phyloP scores from a whole-genome alignment of 805 yeast species.

The Cyberlindnera misumaiensis region DNA sequence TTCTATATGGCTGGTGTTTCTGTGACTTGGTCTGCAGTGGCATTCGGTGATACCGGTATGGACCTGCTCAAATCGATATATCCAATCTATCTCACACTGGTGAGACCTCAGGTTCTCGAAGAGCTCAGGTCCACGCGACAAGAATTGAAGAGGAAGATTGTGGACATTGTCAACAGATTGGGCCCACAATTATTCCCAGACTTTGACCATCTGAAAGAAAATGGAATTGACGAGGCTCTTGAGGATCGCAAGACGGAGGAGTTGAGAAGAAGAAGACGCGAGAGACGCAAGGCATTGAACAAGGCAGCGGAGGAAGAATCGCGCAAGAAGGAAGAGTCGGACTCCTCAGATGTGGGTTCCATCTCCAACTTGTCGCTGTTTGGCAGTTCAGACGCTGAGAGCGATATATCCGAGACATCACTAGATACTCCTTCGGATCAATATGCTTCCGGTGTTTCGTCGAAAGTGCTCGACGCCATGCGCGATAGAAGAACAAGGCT shows the following conservation, averaged over 20 bases:
- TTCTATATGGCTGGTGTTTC: conserved; percentile 60
- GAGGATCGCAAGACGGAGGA: conserved; percentile 32
- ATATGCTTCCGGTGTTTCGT: conserved; percentile 19
- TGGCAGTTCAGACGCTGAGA: conserved; percentile 32
- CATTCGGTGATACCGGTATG: conserved; percentile 90
- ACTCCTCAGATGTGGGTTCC: conserved; percentile 36
- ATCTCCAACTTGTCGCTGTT: conserved; percentile 34
- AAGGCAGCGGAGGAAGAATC: conserved; percentile 12
- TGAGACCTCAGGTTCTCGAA: conserved; percentile 47
- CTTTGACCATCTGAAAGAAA: conserved; percentile 42
- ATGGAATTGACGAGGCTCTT: conserved; percentile 24
- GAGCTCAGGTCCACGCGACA: conserved; percentile 57
- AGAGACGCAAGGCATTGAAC: no score
- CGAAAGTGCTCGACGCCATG: conserved; percentile 22
- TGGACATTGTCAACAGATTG: conserved; percentile 68
- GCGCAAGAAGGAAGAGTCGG: conserved; percentile 1
- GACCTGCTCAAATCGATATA: conserved; percentile 78
- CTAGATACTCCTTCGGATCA: conserved; percentile 11
- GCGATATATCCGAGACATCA: conserved; percentile 26
- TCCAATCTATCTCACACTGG: conserved; percentile 66
- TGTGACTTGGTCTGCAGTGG: conserved; percentile 84
- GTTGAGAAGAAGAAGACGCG: conserved; percentile 30
- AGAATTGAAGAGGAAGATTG: conserved; percentile 63
- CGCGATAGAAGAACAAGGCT: conserved; percentile 22
- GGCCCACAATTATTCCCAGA: conserved; percentile 89